Percentiles rank a stretch among this genome's conserved stretches.
Conservation (phyloP, 2,329 filamentous ascomycete species). For the Fusarium pininemorale region DNA sequence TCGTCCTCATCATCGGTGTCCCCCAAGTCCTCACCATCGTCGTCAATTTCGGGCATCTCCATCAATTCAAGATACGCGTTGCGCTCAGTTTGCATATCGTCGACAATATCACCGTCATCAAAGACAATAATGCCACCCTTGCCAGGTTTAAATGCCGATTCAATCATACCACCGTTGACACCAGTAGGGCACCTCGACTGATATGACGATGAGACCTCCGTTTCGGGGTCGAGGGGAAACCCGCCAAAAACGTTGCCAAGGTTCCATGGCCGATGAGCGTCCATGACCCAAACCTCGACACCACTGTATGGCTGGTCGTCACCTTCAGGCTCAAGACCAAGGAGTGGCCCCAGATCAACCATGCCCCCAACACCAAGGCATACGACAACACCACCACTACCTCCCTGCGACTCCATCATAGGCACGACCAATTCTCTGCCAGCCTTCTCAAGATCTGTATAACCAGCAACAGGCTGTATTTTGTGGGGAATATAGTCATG, state of each 20-base stretch:
- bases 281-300: slow-evolving; percentile 96
- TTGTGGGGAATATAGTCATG: slow-evolving; percentile 98
- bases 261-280: slow-evolving; percentile 94
- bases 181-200: slow-evolving; percentile 67
- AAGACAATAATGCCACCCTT: slow-evolving; percentile 92
- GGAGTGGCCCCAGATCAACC: slow-evolving; percentile 82
- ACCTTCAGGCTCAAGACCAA: slow-evolving; percentile 74
- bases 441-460: slow-evolving; percentile 84
- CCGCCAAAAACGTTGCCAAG: slow-evolving; percentile 91
- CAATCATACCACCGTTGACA: slow-evolving; percentile 77
- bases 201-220: slow-evolving; percentile 57
- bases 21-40: slow-evolving; percentile 72
- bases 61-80: slow-evolving; percentile 86
- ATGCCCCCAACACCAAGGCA: slow-evolving; percentile 93
- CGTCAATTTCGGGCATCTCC: slow-evolving; percentile 90
- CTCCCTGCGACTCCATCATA: slow-evolving; percentile 86
- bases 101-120: slow-evolving; percentile 94
- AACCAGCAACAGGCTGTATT: slow-evolving; percentile 93
- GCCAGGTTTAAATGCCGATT: slow-evolving; percentile 76
- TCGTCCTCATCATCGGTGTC: slow-evolving; percentile 65
- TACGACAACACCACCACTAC: slow-evolving; percentile 86
- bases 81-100: slow-evolving; percentile 77
- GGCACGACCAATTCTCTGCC: slow-evolving; percentile 82
- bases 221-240: slow-evolving; percentile 63
- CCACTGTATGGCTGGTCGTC: slow-evolving; percentile 76